A percentile compares a stretch with the other conserved stretches of the same genome.
phyloP scores from a whole-genome alignment of 208 protist genomes.

The Acanthamoeba triangularis region DNA sequence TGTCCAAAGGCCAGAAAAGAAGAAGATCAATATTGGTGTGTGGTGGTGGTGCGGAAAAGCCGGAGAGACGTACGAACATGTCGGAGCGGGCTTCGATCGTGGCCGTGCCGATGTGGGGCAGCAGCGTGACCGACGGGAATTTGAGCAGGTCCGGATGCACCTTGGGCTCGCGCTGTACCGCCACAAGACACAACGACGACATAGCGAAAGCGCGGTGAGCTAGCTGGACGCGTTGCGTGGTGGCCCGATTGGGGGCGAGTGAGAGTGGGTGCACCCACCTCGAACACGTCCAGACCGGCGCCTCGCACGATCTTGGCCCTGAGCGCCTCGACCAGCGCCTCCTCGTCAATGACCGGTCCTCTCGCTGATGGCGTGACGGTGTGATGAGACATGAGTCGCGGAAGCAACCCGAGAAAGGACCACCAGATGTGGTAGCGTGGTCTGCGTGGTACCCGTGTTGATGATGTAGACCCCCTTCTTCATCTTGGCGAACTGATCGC shows the following conservation, averaged over 20 bases:
- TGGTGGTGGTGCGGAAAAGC: no score
- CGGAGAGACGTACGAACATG: slow-evolving; percentile 48
- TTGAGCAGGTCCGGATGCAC: slow-evolving; percentile 8
- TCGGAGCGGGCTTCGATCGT: not conserved
- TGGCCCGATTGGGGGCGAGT: not conserved
- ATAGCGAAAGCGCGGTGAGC: not conserved
- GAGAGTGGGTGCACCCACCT: not conserved
- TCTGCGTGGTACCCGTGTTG: slow-evolving; percentile 30
- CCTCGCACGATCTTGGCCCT: slow-evolving; percentile 6
- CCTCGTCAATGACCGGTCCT: slow-evolving; percentile 15
- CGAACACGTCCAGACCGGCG: slow-evolving; percentile 46
- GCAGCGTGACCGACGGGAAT: slow-evolving; percentile 19
- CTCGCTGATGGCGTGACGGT: not conserved
- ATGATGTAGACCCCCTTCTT: slow-evolving; percentile 65
- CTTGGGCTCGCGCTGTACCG: not conserved
- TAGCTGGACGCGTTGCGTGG: not conserved
- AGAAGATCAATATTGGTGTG: not conserved
- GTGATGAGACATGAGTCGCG: not conserved
- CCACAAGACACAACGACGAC: no score
- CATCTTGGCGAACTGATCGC: slow-evolving; percentile 13
- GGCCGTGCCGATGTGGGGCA: slow-evolving; percentile 52
- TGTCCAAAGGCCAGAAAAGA: not conserved
- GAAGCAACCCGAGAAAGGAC: not conserved
- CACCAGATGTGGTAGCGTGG: no score
- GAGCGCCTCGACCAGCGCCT: slow-evolving; percentile 17